Conservation (phyloP, 768 basidiomycete genomes). For the Trametes maxima region DNA sequence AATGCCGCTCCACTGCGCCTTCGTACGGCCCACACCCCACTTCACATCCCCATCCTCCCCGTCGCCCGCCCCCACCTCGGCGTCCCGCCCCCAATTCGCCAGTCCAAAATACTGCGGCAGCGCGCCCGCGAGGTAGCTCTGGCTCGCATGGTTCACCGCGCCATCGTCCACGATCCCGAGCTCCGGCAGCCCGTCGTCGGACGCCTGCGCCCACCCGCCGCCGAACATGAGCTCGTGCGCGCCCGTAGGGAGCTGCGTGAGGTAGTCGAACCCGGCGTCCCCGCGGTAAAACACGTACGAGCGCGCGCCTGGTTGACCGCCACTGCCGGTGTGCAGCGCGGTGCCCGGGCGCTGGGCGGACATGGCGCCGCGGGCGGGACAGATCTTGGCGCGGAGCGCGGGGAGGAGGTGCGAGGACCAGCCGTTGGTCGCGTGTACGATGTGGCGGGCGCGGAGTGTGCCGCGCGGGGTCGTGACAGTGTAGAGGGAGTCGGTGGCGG, state of each 20-base stretch:
- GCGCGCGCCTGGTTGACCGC: constrained; percentile 42
- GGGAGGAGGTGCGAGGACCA: constrained; percentile 75
- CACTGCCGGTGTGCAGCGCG: constrained; percentile 27
- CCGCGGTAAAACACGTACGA: constrained; percentile 62
- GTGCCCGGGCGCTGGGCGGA: constrained; percentile 62
- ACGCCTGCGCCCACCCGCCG: constrained; percentile 50
- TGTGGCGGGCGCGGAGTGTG: constrained; percentile 53
- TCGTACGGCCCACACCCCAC: constrained; percentile 51
- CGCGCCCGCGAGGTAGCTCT: constrained; percentile 49
- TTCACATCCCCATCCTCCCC: constrained; percentile 1
- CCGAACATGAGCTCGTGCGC: constrained; percentile 65
- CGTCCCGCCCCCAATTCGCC: constrained; percentile 40
- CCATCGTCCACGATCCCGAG: constrained; percentile 40
- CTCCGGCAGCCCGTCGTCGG: constrained; percentile 32
- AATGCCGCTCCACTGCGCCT: constrained; percentile 65
- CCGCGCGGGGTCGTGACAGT: constrained; percentile 66
- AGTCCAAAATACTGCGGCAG: constrained; percentile 57
- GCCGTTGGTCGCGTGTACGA: constrained; percentile 86
- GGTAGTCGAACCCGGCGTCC: constrained; percentile 58
- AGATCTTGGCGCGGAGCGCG: constrained; percentile 60
- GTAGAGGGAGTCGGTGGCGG: constrained; percentile 41
- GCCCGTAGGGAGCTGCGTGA: constrained; percentile 58
- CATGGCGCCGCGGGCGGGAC: constrained; percentile 64
- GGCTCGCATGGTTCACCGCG: constrained; percentile 38
- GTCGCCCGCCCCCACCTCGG: constrained; percentile 15